phyloP scores from a whole-genome alignment of 2,329 filamentous ascomycete genomes.

The Botrytis pseudocinerea region DNA sequence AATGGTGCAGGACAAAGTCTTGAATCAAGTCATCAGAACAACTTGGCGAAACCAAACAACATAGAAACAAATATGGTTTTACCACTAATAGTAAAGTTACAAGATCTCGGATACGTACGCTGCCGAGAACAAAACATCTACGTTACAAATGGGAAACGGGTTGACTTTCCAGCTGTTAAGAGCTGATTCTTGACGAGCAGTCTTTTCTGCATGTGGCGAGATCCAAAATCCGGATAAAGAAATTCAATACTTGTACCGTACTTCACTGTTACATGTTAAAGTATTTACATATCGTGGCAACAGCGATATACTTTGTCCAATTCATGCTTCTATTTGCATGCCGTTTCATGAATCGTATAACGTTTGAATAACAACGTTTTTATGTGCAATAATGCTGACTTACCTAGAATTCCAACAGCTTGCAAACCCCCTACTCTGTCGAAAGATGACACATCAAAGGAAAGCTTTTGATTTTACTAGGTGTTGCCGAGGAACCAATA shows the following conservation, averaged over 20 bases:
- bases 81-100: neutral
- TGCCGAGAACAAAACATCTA: neutral
- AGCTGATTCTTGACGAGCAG: neutral
- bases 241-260: neutral
- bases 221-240: neutral
- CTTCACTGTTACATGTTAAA: neutral
- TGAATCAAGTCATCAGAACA: neutral
- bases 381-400: no score
- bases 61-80: constrained; percentile 1
- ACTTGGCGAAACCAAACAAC: neutral
- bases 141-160: neutral
- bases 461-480: neutral
- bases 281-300: neutral
- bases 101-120: neutral
- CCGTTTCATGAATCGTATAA: no score
- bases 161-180: neutral
- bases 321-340: neutral
- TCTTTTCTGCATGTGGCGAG: neutral
- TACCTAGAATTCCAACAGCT: no score
- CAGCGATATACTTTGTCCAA: neutral
- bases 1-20: no score
- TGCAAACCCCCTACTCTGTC: neutral
- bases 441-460: neutral
- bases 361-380: no score
- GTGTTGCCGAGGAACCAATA: neutral